Base-by-base conservation (phyloP, 176 grass and related monocot species). In the Eleusine coracana region DNA sequence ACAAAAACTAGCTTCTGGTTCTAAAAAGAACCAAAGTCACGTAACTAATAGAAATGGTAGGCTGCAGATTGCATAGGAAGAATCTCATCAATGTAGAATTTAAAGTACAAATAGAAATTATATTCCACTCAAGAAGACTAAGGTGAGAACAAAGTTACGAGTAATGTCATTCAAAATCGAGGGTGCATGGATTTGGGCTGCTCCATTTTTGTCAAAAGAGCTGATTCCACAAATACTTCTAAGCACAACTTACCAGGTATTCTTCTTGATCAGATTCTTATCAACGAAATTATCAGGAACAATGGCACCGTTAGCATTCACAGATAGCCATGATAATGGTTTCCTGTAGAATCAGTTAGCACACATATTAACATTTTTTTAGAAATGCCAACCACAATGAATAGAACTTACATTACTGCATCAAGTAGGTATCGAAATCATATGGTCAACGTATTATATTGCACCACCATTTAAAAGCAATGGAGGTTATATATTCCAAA, bases 281-380 rank as follows among this genome's bases (percentile, higher is more conserved):
- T 98, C 90, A 80, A 88, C 71, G 73, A 90, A 93, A 88, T 27
- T 54, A 29, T 93, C 85, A 27, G 96, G 85, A 64, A 98, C 50
- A 36, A 88, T 66, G 1, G 85, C 86, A 60, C 96, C 96, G 7
- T 98, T 98, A 62, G 92, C 90, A 90, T 95, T 78, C 38, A 91
- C 88, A 79, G 92, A 93, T 83, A 98, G 83, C 96, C 96, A 98
- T 41, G 96, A 88, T 77, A 91, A 60, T 82, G 85, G 88, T 82
- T 91, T 91, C 83, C 96, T 98, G 78, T 72, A 91, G 31, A 78
- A 77, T 4, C 28, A 84, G 23, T 41, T 37, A 44, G 51, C n/a
- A 13, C 10, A 64, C 11, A 62, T 36, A 84, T 68, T 64, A 56
- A 71, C 10, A 66, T 4, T 40, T 73, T 77, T 77, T 58, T 50